Base-by-base conservation (phyloP, 2,329 filamentous ascomycete species). In the Xylariaceae sp. region DNA sequence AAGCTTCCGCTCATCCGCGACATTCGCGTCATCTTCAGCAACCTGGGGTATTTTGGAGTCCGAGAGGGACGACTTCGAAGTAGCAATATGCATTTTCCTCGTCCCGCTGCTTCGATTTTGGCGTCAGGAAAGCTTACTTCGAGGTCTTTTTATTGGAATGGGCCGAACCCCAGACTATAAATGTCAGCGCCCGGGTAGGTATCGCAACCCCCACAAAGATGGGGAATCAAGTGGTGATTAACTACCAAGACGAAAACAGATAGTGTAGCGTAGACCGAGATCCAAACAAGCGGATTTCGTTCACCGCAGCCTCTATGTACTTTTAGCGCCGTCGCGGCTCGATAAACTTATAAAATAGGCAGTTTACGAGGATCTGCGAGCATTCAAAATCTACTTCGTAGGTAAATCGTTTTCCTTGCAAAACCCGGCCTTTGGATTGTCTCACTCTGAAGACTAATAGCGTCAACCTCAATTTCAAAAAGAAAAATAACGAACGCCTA, bases 1-100 rank as follows among this genome's bases (percentile, higher is more conserved):
- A 19, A 89, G 73, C 59, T 75, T 78, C 61, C 73, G 75, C 70
- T 88, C 76, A n/a, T 72, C 66, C n/a, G 63, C 61, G 3, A 61
- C 59, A 18, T 53, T 55, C 36, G 54, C 50, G 9, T 39, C 50
- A 39, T 44, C 47, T 30, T 59, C 59, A 9, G 53, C 40, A 22
- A 49, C 34, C 45, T 40, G 39, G 18, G 50, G 34, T 36, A 30
- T n/a, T n/a, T 51, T 36, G 21, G 26, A 16, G 34, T 65, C 62
- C 18, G 59, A 56, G n/a, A 60, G 55, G 47, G 58, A 60, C 53
- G 59, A 57, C 16, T 63, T 59, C 45, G 55, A 47, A 16, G 22
- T 49, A 43, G 37, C 37, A 15, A 32, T 16, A 5, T 26, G 21
- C 41, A 26, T 43, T 12, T 43, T 43, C 41, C 13, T 26, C 21